phyloP scores from a whole-genome alignment of 441 rosid genomes.

The Pelargonium australe region DNA sequence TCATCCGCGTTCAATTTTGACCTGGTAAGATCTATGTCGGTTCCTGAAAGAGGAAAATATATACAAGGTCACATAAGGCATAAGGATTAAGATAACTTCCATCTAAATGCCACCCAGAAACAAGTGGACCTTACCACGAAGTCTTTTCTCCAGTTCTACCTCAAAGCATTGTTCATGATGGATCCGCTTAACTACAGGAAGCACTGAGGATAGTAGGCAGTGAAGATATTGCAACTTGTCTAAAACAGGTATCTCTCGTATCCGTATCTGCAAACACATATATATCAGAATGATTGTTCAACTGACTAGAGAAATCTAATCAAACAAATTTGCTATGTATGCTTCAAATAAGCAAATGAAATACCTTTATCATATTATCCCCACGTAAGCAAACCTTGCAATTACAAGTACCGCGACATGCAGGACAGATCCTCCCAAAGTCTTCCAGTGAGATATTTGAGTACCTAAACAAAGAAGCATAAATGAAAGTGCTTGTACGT shows the following conservation, averaged over 20 bases:
- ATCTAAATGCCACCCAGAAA: background rate
- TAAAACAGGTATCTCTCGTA: conserved; percentile 67
- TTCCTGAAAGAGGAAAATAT: conserved; percentile 41
- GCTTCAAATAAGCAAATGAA: conserved; percentile 6
- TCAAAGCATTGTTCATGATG: conserved; percentile 77
- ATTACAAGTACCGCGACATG: conserved; percentile 82
- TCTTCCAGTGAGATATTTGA: conserved; percentile 58
- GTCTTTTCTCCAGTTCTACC: conserved; percentile 72
- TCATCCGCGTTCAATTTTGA: conserved; percentile 86
- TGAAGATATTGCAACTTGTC: conserved; percentile 79
- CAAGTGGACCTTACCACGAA: conserved; percentile 51
- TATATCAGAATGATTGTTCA: conserved; percentile 21
- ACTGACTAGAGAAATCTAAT: background rate
- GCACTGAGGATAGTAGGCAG: conserved; percentile 71
- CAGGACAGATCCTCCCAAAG: conserved; percentile 82
- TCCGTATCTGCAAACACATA: conserved; percentile 50
- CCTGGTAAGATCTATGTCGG: conserved; percentile 66
- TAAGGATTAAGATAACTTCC: background rate
- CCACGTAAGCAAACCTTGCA: conserved; percentile 83
- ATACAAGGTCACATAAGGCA: conserved; percentile 15
- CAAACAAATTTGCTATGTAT: background rate
- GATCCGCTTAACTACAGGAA: conserved; percentile 80
- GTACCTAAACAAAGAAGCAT: conserved; percentile 46
- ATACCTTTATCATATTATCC: conserved; percentile 81
- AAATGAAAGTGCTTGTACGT: conserved; percentile 13